A percentile compares a stretch with the other conserved stretches of the same genome.
These are phyloP conservation scores for Acanthamoeba rhysodes DNA, from an alignment of 208 protist genomes.

Conservation along the genomic window DNA sequence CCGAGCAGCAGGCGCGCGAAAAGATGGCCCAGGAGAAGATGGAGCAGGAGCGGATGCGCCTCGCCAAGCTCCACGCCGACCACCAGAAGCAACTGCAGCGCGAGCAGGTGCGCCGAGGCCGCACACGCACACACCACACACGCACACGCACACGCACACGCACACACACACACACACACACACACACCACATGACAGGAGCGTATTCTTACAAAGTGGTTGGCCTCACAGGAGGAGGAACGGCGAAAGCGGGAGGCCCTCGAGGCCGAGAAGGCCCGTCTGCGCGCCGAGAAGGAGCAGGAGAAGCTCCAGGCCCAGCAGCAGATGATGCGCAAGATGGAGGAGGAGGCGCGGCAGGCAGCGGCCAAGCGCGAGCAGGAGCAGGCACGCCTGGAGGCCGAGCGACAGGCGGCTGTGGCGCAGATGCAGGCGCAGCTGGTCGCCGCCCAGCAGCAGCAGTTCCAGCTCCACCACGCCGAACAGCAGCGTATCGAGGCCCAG, in stretches of 20 bases:
- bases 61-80: not conserved
- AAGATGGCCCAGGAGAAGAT: slow-evolving; percentile 38
- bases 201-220: too few species aligned
- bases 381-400: not conserved
- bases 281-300: slow-evolving; percentile 21
- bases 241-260: slow-evolving; percentile 15
- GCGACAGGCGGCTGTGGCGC: not conserved
- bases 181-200: too few species aligned
- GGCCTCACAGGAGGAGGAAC: not conserved
- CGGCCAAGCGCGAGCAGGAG: not conserved
- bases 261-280: slow-evolving; percentile 29
- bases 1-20: slow-evolving; percentile 9
- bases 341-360: not conserved
- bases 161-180: too few species aligned
- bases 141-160: too few species aligned
- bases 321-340: slow-evolving; percentile 44
- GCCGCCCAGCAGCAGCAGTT: slow-evolving; percentile 35
- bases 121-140: too few species aligned
- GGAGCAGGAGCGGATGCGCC: slow-evolving; percentile 4
- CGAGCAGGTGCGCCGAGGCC: not conserved
- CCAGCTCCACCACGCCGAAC: slow-evolving; percentile 33
- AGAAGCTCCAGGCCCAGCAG: not conserved
- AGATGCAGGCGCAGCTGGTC: slow-evolving; percentile 33
- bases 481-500: not conserved
- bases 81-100: slow-evolving; percentile 51